Evolutionary conservation across 768 basidiomycete genomes (phyloP), one percentile per base, ranked within the genome.

Genomic region (Lactarius deliciosus): DNA sequence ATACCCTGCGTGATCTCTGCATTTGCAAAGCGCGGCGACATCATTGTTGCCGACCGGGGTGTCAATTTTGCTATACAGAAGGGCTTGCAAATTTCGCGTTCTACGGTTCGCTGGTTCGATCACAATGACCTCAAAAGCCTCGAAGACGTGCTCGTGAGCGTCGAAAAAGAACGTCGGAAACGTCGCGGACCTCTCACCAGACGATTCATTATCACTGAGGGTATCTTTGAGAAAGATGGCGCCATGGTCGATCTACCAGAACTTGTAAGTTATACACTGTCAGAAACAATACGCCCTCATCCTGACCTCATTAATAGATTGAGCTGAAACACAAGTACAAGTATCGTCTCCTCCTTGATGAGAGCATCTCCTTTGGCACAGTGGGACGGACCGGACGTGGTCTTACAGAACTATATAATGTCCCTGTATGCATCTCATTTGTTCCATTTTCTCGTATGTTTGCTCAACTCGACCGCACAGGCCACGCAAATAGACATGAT

Each of bases 21-120:
- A 1, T 99, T 98, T 78, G 94, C 91, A 82, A 98, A 98, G 76
- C 87, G 97, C 68, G 96, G 96, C 2, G 96, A 99, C 74, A 87
- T 99, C 73, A 96, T 98, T 73, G 92, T 99, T 22, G 95, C 94
- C 3, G 97, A 99, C 77, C 87, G 94, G n/a, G 86, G 88, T 22
- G 89, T 96, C 71, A 96, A 92, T 77, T 94, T 98, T 76, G 88
- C 92, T 20, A 92, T 98, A 61, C 95, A 98, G 76, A 96, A 95
- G 77, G 96, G 96, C n/a, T 86, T 98, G 36, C 36, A 38, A 38
- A 38, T 98, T 66, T 92, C 90, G 22, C 89, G 97, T 47, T 92
- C 89, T 6, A 94, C 36, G 36, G 1, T 38, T 38, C 36, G 36
- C 10, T 38, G 36, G 36, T 38, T 38, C 36, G 36, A 38, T 11